Percentiles rank a stretch among this genome's conserved stretches.
These are phyloP conservation scores for Tylopilus orsonianus DNA, from an alignment of 1,284 basidiomycete species.

Conservation along the genomic window DNA sequence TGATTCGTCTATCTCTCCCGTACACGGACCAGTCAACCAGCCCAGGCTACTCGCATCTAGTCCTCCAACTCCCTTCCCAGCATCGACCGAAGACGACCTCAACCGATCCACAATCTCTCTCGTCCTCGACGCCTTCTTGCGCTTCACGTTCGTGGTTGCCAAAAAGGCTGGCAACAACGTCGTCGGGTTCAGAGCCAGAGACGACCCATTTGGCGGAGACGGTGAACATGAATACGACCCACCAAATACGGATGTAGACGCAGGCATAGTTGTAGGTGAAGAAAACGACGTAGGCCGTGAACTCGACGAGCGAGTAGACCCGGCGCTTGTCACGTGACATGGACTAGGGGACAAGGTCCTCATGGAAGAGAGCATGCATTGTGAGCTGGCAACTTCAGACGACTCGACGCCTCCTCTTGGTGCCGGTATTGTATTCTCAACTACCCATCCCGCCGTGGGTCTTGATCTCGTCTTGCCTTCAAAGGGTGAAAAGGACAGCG, in stretches of 20 bases:
- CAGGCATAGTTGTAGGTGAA: slow-evolving; percentile 9
- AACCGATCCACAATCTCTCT: slow-evolving; percentile 32
- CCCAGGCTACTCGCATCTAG: slow-evolving; percentile 10
- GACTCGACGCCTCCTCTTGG: background rate
- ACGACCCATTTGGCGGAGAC: slow-evolving; percentile 1
- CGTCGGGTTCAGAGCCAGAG: slow-evolving; percentile 10
- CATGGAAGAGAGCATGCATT: slow-evolving; percentile 7
- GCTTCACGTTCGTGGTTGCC: slow-evolving; percentile 20
- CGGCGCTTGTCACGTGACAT: slow-evolving; percentile 1
- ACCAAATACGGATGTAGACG: slow-evolving; percentile 8
- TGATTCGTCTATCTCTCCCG: slow-evolving; percentile 10
- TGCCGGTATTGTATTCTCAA: slow-evolving; percentile 1
- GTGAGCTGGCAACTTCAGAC: background rate
- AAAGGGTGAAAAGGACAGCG: slow-evolving; percentile 19
- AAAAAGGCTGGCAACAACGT: slow-evolving; percentile 27
- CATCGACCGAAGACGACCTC: slow-evolving; percentile 28
- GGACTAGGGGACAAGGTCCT: slow-evolving; percentile 23
- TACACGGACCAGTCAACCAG: slow-evolving; percentile 17
- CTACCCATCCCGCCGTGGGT: background rate
- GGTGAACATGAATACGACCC: slow-evolving; percentile 16
- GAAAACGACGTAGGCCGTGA: slow-evolving; percentile 12
- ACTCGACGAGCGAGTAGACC: slow-evolving; percentile 9
- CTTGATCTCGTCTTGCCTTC: slow-evolving; percentile 7
- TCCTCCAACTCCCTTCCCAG: slow-evolving; percentile 15
- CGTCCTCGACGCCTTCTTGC: slow-evolving; percentile 29